Evolutionary conservation across 805 yeast species (phyloP).

Genomic region (Lachancea sp.): DNA sequence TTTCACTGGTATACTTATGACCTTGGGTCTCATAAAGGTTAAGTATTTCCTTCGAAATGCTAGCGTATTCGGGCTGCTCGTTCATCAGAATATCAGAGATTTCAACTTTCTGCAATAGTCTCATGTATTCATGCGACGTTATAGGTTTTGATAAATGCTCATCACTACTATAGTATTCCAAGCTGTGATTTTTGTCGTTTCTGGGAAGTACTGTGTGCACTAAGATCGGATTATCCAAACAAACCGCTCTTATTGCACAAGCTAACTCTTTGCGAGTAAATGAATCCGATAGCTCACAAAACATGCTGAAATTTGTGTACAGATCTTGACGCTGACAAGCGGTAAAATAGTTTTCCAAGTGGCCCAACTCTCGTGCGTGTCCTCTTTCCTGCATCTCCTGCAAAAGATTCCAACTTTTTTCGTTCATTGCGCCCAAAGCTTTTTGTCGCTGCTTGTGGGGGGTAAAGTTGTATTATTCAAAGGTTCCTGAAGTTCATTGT

Average conservation of each 20-base stretch:
- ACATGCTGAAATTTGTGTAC: conserved; percentile 21
- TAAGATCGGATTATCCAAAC: conserved; percentile 19
- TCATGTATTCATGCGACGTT: conserved; percentile 20
- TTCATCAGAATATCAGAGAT: conserved; percentile 20
- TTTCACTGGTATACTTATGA: conserved; percentile 7
- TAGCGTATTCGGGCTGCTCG: conserved; percentile 17
- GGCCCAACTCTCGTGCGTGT: conserved; percentile 29
- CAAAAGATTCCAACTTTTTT: background rate
- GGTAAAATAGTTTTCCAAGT: conserved; percentile 24
- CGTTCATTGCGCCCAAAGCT: background rate
- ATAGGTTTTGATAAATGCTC: conserved; percentile 16
- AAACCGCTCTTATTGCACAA: conserved; percentile 15
- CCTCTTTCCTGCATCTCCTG: conserved; percentile 15
- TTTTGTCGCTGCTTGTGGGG: no score
- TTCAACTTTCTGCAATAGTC: conserved; percentile 13
- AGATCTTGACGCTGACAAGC: conserved; percentile 20
- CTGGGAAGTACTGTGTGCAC: conserved; percentile 19
- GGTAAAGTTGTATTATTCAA: no score
- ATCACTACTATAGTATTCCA: conserved; percentile 16
- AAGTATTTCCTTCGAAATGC: conserved; percentile 6
- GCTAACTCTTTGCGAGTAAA: conserved; percentile 9
- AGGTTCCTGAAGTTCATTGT: no score
- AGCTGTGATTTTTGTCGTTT: conserved; percentile 11
- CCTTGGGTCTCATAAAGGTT: conserved; percentile 11
- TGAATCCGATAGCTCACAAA: conserved; percentile 15